Percentiles rank a stretch among this genome's conserved stretches.
These are phyloP conservation scores for Berberis thunbergii DNA, from an alignment of 164 flowering plant species.

Conservation along the genomic window DNA sequence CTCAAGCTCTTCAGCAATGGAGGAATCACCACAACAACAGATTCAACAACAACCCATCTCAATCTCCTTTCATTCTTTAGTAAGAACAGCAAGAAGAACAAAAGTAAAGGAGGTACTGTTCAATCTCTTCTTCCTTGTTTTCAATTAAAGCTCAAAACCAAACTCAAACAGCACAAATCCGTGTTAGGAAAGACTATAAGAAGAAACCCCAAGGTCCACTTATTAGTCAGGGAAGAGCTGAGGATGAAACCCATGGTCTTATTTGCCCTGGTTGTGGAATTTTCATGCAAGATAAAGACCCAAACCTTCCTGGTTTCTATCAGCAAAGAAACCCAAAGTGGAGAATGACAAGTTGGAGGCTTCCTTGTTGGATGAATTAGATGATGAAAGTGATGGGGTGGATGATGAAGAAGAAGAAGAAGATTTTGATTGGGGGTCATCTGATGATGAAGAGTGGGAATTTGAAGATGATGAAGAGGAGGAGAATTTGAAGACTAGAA, in stretches of 20 bases:
- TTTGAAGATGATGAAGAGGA: constrained; percentile 13
- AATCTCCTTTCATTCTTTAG: constrained; percentile 7
- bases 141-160: constrained; percentile 18
- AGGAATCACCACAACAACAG: background rate
- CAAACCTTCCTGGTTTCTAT: constrained; percentile 77
- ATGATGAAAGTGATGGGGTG: background rate
- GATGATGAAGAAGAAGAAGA: background rate
- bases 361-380: background rate
- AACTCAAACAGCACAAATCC: constrained; percentile 11
- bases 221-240: constrained; percentile 85
- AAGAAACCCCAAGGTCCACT: constrained; percentile 20
- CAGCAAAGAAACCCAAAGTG: constrained; percentile 21
- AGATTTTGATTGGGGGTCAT: background rate
- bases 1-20: constrained; percentile 5
- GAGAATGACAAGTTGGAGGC: background rate
- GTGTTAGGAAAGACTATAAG: constrained; percentile 15
- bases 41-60: background rate
- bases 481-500: constrained; percentile 28
- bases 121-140: constrained; percentile 1
- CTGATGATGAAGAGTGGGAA: constrained; percentile 15
- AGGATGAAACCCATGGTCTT: constrained; percentile 53
- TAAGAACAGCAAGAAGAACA: constrained; percentile 4
- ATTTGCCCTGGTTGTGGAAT: constrained; percentile 98
- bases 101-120: constrained; percentile 1
- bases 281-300: constrained; percentile 85